Conservation (phyloP, 352 stramenopile species). For the Phytopythium oedochilum region DNA sequence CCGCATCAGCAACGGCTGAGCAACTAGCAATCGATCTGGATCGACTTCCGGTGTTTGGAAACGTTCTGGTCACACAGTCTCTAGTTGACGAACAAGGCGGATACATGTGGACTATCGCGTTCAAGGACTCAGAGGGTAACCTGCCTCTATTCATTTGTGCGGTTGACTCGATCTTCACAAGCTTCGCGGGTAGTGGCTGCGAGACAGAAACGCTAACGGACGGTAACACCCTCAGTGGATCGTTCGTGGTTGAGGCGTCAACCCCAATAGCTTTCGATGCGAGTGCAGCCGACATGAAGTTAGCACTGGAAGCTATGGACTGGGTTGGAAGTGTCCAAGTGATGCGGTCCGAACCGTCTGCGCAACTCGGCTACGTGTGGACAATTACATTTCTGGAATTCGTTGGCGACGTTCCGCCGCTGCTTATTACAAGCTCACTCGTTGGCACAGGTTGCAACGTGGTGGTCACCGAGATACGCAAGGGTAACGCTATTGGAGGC, state of each 20-base stretch:
- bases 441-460: constrained; percentile 57
- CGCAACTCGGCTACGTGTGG: constrained; percentile 71
- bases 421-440: constrained; percentile 57
- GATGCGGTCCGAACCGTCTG: constrained; percentile 28
- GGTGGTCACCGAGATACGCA: constrained; percentile 54
- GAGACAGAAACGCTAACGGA: constrained; percentile 62
- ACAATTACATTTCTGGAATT: constrained; percentile 75
- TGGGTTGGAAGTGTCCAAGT: constrained; percentile 66
- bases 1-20: constrained; percentile 28
- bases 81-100: constrained; percentile 63
- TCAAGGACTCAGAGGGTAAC: constrained; percentile 58
- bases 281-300: constrained; percentile 35
- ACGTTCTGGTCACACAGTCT: constrained; percentile 56
- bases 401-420: constrained; percentile 49
- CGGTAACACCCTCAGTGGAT: constrained; percentile 67
- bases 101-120: constrained; percentile 74
- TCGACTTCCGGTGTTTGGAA: constrained; percentile 52
- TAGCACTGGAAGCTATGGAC: constrained; percentile 46
- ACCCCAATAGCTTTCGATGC: constrained; percentile 55
- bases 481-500: constrained; percentile 61
- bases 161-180: constrained; percentile 32
- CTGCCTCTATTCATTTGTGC: constrained; percentile 73
- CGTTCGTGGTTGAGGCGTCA: constrained; percentile 65
- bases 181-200: constrained; percentile 24
- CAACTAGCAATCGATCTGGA: constrained; percentile 43